Base-by-base conservation (phyloP, 2,329 filamentous ascomycete genomes). In the Fusarium sp. region DNA sequence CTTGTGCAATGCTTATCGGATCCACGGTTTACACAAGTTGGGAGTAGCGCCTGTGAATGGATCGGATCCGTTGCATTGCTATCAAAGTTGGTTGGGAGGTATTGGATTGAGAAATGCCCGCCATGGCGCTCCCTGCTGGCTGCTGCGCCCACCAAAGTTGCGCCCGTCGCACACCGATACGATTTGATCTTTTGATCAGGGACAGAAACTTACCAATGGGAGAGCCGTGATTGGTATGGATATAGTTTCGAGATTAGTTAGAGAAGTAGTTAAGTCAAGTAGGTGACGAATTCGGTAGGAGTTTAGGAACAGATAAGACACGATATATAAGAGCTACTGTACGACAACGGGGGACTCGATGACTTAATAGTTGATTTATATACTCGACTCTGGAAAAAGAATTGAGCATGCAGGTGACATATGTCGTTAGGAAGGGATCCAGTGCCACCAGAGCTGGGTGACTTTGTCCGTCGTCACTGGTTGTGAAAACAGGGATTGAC, bases 401-500 rank as follows among this genome's bases (percentile, higher is more conserved):
- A 55, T 60, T 49, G 54, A 64, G 10, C 49, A 61, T 69, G 61
- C 73, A 75, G 73, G 73, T 75, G 73, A 75, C 55, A 55, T 42
- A 52, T 30, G 23, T 42, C 18, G 30, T 53, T 37, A 28, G 42
- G 39, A 53, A 52, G 23, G 26, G 39, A 44, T 49, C 53, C 52
- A 55, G 58, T 67, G 61, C 68, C 69, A 71, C 69, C 51, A 55
- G 62, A 71, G 67, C 61, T 67, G 65, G 65, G 69, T 71, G 62
- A 72, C 73, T 68, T 64, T 67, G 63, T 49, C 45, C 58, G 52
- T 74, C 73, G 71, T 74, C 73, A 75, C 72, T 72, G 46, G 45
- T 55, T 59, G 56, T 52, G 63, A 74, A 75, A 75, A 75, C 73
- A 75, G 69, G 73, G 73, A 75, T 75, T 28, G 53, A 52, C 31